Evolutionary conservation across 495 filamentous ascomycete genomes (phyloP).

Genomic region (Tuber indicum): DNA sequence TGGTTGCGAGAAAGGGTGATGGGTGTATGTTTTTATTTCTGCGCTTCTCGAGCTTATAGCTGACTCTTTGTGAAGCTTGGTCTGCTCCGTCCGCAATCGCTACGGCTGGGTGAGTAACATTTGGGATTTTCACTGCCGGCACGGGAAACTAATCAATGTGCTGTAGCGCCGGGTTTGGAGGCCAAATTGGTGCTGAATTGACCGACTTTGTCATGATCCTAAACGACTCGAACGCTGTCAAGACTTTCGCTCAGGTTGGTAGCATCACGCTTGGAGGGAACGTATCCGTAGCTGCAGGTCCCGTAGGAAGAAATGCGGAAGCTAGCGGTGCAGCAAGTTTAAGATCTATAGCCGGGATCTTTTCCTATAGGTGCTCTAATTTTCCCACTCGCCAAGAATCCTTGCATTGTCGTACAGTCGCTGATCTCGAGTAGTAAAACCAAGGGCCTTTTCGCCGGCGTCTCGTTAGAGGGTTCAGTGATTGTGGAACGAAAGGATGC

Average conservation of each 20-base stretch:
- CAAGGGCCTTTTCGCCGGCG: constrained; percentile 92
- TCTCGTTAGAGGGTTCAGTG: constrained; percentile 83
- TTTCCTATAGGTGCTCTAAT: constrained; percentile 60
- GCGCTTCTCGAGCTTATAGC: background rate
- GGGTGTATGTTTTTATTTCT: constrained; percentile 46
- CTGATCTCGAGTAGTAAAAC: constrained; percentile 61
- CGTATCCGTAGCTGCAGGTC: constrained; percentile 90
- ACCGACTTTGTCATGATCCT: constrained; percentile 99
- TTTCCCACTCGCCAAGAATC: constrained; percentile 2
- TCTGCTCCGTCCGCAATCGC: constrained; percentile 89
- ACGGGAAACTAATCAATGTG: constrained; percentile 5
- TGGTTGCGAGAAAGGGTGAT: constrained; percentile 86
- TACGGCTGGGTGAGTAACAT: constrained; percentile 57
- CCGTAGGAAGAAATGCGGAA: constrained; percentile 89
- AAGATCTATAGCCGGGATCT: constrained; percentile 82
- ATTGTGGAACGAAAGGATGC: constrained; percentile 92
- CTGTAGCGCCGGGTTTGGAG: constrained; percentile 71
- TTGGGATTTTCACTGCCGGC: background rate
- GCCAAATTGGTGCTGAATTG: constrained; percentile 94
- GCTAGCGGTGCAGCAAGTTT: constrained; percentile 90
- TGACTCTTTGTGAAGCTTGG: constrained; percentile 53
- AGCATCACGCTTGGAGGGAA: constrained; percentile 88
- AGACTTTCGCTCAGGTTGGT: constrained; percentile 88
- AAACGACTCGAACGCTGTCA: constrained; percentile 84
- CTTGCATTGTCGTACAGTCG: background rate